phyloP scores from a whole-genome alignment of 1,284 basidiomycete species.

The Singerocomus inundabilis region DNA sequence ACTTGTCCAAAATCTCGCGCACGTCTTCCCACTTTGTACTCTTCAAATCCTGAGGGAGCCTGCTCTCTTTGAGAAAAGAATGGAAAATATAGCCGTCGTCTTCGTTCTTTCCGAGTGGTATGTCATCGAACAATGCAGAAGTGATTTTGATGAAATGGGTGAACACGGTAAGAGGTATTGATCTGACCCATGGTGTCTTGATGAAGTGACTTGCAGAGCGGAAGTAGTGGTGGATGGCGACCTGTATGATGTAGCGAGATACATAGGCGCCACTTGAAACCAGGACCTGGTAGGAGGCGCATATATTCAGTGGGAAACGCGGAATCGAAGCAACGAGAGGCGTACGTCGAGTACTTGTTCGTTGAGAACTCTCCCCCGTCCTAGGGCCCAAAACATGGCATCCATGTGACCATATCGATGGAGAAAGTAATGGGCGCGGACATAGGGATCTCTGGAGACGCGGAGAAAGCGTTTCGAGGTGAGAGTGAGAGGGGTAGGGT shows the following conservation, averaged over 20 bases:
- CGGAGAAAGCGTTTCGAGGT: constrained; percentile 55
- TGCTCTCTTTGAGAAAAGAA: constrained; percentile 64
- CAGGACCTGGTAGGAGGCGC: constrained; percentile 50
- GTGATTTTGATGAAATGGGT: constrained; percentile 60
- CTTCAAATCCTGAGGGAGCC: constrained; percentile 53
- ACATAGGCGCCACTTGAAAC: constrained; percentile 70
- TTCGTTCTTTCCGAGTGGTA: constrained; percentile 65
- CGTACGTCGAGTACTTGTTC: constrained; percentile 69
- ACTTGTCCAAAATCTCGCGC: constrained; percentile 63
- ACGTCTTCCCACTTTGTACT: constrained; percentile 60
- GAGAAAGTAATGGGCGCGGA: constrained; percentile 73
- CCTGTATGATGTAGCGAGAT: constrained; percentile 72
- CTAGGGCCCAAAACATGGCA: constrained; percentile 69
- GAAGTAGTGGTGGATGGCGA: constrained; percentile 74
- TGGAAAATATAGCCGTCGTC: constrained; percentile 68
- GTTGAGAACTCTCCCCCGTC: constrained; percentile 61
- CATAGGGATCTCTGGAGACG: constrained; percentile 71
- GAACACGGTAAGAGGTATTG: constrained; percentile 57
- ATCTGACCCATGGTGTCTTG: constrained; percentile 69
- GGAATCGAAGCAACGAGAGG: constrained; percentile 11
- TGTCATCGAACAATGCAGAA: constrained; percentile 56
- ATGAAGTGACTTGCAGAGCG: constrained; percentile 67
- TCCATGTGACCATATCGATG: constrained; percentile 64
- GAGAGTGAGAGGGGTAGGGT: constrained; percentile 57
- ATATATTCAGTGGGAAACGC: constrained; percentile 20